Evolutionary conservation across 1,284 basidiomycete species (phyloP).

Genomic region (Cryptococcus maquisensis): DNA sequence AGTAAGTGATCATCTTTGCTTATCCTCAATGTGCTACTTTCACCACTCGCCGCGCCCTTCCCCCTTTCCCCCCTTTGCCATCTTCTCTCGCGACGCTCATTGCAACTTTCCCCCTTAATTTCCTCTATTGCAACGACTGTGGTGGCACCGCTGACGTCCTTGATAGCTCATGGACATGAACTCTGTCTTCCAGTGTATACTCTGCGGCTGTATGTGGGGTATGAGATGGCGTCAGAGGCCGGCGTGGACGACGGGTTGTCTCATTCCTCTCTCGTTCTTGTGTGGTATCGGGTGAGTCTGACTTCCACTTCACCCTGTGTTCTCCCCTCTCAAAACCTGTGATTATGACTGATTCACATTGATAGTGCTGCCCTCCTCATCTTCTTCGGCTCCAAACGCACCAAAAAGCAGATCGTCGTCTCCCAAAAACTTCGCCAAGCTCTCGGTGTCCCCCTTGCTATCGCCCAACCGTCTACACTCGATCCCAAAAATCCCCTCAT

Average conservation of each 20-base stretch:
- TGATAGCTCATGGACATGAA: slow-evolving; percentile 67
- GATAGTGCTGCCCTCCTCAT: slow-evolving; percentile 69
- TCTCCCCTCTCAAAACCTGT: background rate
- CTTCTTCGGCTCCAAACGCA: slow-evolving; percentile 69
- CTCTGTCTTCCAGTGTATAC: slow-evolving; percentile 64
- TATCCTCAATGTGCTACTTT: background rate
- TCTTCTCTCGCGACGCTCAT: background rate
- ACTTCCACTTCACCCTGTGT: background rate
- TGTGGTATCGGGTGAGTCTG: slow-evolving; percentile 61
- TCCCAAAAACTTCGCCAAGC: slow-evolving; percentile 65
- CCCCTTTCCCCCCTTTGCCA: background rate
- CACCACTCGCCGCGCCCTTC: too few species aligned
- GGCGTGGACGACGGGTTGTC: slow-evolving; percentile 57
- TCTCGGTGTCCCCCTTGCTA: slow-evolving; percentile 51
- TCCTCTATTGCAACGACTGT: background rate
- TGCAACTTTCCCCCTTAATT: background rate
- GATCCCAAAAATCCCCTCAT: background rate
- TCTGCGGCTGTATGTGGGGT: slow-evolving; percentile 76
- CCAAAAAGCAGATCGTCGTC: slow-evolving; percentile 71
- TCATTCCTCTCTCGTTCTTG: slow-evolving; percentile 72
- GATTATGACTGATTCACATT: background rate
- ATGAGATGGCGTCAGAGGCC: slow-evolving; percentile 54
- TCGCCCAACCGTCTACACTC: slow-evolving; percentile 4
- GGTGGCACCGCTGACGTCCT: background rate
- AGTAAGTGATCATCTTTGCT: slow-evolving; percentile 21